Evolutionary conservation across 2,329 filamentous ascomycete genomes (phyloP).

Genomic region (Exophiala sideris): DNA sequence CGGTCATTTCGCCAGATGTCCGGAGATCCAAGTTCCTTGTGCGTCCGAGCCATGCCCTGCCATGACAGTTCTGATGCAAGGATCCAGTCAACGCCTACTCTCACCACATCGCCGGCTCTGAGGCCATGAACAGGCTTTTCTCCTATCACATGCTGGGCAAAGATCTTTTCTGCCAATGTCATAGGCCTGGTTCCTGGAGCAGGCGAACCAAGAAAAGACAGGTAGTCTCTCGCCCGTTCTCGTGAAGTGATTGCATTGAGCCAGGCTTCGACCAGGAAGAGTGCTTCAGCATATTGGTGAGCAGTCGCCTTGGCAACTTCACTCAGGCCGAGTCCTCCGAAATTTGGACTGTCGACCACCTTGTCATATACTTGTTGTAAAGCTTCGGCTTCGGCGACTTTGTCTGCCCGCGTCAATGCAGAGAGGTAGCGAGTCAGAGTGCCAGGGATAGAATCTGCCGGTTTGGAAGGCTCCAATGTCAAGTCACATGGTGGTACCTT

Average conservation of each 20-base stretch:
- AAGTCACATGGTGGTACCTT: background rate
- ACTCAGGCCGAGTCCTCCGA: conserved; percentile 17
- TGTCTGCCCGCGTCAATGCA: background rate
- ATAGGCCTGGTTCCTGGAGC: conserved; percentile 31
- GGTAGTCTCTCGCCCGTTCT: conserved; percentile 19
- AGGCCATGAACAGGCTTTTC: conserved; percentile 33
- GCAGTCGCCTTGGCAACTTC: background rate
- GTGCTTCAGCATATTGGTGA: conserved; percentile 23
- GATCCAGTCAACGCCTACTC: conserved; percentile 47
- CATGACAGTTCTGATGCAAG: conserved; percentile 46
- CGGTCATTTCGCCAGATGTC: conserved; percentile 50
- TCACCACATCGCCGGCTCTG: conserved; percentile 40
- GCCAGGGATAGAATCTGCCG: background rate
- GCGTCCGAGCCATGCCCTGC: conserved; percentile 43
- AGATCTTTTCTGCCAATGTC: conserved; percentile 47
- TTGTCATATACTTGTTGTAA: conserved; percentile 16
- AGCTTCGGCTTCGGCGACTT: conserved; percentile 11
- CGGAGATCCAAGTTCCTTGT: conserved; percentile 39
- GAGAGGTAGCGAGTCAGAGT: conserved; percentile 4
- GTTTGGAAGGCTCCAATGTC: background rate
- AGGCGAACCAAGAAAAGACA: background rate
- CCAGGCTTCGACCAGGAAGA: conserved; percentile 32
- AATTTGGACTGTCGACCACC: conserved; percentile 11
- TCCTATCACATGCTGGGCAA: conserved; percentile 42
- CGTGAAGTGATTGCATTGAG: conserved; percentile 32